These are phyloP conservation scores for Musa troglodytarum DNA, from an alignment of 176 grass and related monocot genomes.

Conservation along the genomic window DNA sequence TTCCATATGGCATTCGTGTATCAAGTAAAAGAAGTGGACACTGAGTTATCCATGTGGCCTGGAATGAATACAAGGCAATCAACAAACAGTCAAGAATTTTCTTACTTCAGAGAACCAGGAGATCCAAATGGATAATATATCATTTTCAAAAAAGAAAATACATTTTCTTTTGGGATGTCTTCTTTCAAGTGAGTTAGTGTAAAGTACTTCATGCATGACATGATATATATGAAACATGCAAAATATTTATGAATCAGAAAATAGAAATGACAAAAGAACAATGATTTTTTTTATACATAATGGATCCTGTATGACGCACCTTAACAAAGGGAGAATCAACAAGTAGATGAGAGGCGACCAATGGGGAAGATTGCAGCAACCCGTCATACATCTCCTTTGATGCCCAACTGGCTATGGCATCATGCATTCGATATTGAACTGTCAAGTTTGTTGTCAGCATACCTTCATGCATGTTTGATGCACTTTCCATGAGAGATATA, in stretches of 20 bases:
- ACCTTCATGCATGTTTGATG: conserved; percentile 56
- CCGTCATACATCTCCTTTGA: conserved; percentile 95
- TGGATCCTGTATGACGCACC: conserved; percentile 35
- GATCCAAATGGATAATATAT: not conserved
- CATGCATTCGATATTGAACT: conserved; percentile 82
- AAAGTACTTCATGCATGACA: not conserved
- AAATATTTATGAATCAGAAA: not conserved
- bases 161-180: not conserved
- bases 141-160: not conserved
- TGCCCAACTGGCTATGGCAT: conserved; percentile 93
- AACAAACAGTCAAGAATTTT: conserved; percentile 2
- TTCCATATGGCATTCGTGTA: conserved; percentile 76
- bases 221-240: not conserved
- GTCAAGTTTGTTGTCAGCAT: conserved; percentile 55
- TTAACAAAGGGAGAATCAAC: conserved; percentile 79
- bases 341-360: conserved; percentile 83
- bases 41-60: conserved; percentile 76
- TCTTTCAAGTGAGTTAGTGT: conserved; percentile 5
- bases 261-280: not conserved
- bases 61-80: conserved; percentile 30
- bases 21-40: conserved; percentile 82
- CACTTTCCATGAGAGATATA: conserved; percentile 86
- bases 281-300: not conserved
- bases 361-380: conserved; percentile 49
- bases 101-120: conserved; percentile 1